phyloP scores from a whole-genome alignment of 2,329 filamentous ascomycete genomes.

The Aspergillus brasiliensis region DNA sequence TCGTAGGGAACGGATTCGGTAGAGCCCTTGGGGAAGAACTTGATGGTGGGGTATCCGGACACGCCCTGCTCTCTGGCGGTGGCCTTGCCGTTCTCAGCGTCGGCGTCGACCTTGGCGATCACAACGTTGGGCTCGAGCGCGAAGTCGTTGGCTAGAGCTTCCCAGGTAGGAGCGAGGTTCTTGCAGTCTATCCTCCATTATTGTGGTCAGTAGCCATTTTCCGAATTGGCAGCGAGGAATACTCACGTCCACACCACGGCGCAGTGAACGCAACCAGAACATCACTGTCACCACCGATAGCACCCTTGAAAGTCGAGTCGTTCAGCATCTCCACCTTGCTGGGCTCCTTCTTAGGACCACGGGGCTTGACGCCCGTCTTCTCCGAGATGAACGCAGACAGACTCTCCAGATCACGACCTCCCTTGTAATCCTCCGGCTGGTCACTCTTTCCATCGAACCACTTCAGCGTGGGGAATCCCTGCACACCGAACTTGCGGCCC shows the following conservation, averaged over 20 bases:
- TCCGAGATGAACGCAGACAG: slow-evolving; percentile 77
- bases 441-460: slow-evolving; percentile 96
- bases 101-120: slow-evolving; percentile 94
- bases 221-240: slow-evolving; percentile 6
- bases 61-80: slow-evolving; percentile 76
- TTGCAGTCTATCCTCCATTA: slow-evolving; percentile 79
- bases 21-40: slow-evolving; percentile 89
- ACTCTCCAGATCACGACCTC: slow-evolving; percentile 84
- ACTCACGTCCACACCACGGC: slow-evolving; percentile 97
- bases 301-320: slow-evolving; percentile 74
- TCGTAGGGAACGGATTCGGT: slow-evolving; percentile 71
- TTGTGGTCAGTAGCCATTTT: neutral
- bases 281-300: slow-evolving; percentile 81
- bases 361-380: slow-evolving; percentile 82
- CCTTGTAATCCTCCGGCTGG: slow-evolving; percentile 79
- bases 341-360: slow-evolving; percentile 62
- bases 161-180: slow-evolving; percentile 85
- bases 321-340: slow-evolving; percentile 79
- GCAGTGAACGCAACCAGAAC: slow-evolving; percentile 96
- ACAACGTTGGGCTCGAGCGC: slow-evolving; percentile 74
- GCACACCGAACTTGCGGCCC: slow-evolving; percentile 82
- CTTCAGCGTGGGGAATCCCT: slow-evolving; percentile 96
- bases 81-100: slow-evolving; percentile 80
- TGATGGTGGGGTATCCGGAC: slow-evolving; percentile 91
- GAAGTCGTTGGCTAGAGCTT: slow-evolving; percentile 81